Evolutionary conservation across 2,329 filamentous ascomycete genomes (phyloP).

Genomic region (Alternaria panax): DNA sequence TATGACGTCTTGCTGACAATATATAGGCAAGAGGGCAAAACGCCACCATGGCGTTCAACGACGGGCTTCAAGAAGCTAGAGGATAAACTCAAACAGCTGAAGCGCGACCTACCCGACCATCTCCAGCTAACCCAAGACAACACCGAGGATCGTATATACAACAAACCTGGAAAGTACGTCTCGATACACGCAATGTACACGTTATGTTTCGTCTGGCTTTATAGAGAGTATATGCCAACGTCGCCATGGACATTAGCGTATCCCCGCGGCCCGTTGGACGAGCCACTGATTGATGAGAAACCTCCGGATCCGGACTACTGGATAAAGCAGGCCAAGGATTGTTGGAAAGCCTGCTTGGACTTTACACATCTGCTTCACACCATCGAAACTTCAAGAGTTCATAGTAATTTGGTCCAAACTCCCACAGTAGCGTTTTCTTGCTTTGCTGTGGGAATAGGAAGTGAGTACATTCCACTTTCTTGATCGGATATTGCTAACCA

Average conservation of each 20-base stretch:
- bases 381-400: conserved; percentile 49
- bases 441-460: conserved; percentile 71
- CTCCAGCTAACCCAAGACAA: conserved; percentile 68
- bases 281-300: conserved; percentile 43
- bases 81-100: conserved; percentile 61
- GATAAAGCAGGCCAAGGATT: conserved; percentile 66
- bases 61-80: conserved; percentile 65
- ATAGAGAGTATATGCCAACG: conserved; percentile 73
- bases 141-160: conserved; percentile 70
- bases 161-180: conserved; percentile 69
- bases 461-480: conserved; percentile 29
- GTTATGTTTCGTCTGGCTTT: conserved; percentile 71
- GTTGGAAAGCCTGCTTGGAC: conserved; percentile 69
- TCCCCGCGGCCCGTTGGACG: conserved; percentile 66
- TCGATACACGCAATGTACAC: conserved; percentile 72
- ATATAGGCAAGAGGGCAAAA: conserved; percentile 49
- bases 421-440: conserved; percentile 72
- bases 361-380: conserved; percentile 71
- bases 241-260: conserved; percentile 63
- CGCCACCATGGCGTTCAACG: conserved; percentile 66
- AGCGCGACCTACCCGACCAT: conserved; percentile 61
- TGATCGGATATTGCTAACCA: conserved; percentile 3
- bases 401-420: conserved; percentile 70
- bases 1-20: conserved; percentile 13
- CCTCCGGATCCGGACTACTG: conserved; percentile 59